Base-by-base conservation (phyloP, 2,329 filamentous ascomycete genomes). In the Pseudopyricularia cyperi region DNA sequence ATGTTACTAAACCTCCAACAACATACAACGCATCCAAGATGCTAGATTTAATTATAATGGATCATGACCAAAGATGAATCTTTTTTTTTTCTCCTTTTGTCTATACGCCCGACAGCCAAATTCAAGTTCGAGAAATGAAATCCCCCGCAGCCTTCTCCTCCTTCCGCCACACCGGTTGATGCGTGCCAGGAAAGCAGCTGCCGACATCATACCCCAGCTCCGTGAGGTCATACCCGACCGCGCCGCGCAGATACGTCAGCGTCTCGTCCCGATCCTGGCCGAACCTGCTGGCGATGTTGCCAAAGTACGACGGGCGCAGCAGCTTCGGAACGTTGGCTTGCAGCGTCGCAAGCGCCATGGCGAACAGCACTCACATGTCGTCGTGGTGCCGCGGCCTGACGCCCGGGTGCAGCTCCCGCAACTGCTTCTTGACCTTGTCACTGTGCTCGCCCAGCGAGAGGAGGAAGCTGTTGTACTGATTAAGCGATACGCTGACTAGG, bases 381-480 rank as follows among this genome's bases (percentile, higher is more conserved):
- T 46, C 35, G 50, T 51, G 14, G 46, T 53, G 44, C 30, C 42
- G 49, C 39, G 44, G 44, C 44, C n/a, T 33, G 34, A 46, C 35
- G 34, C 42, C 46, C 26, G 51, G 44, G n/a, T 53, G 52, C 44
- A 53, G 52, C 48, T 50, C 32, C 19, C 74, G 71, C 19, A 85
- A 63, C 50, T 70, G 57, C 11, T 71, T 64, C 64, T 83, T 76
- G 2, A 83, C 70, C 0, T 69, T 63, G 0, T 70, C 66, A 0
- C 76, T 68, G 54, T 84, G 78, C 42, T 77, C 64, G 0, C 82
- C 82, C 0, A 79, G 70, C 17, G 75, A 71, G 58, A 85, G 75
- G 24, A 87, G 71, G 3, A 83, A 73, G 1, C 85, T 71, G 56
- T 87, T 81, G 61, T 86, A 87, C 59, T 87, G 82, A 59, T 80